Conservation (phyloP, 805 yeast species). For the Danielia reshetovae region DNA sequence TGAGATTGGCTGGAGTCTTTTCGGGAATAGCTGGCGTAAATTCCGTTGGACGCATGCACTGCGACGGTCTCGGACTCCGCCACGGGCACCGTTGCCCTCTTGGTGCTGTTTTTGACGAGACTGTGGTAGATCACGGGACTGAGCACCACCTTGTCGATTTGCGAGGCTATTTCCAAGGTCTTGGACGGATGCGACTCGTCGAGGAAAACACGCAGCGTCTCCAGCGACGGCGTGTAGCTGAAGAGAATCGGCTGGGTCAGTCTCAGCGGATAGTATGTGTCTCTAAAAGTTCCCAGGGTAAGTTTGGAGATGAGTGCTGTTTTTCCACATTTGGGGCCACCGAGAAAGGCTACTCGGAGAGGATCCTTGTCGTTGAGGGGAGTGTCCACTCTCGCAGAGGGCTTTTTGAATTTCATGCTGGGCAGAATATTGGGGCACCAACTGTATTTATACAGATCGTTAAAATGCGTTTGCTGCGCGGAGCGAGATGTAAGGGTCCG, state of each 20-base stretch:
- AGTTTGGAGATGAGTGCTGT: conserved; percentile 52
- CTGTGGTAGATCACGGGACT: conserved; percentile 30
- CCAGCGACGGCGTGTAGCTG: conserved; percentile 44
- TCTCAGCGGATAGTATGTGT: conserved; percentile 73
- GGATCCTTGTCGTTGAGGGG: conserved; percentile 34
- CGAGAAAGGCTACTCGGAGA: conserved; percentile 55
- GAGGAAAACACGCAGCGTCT: conserved; percentile 15
- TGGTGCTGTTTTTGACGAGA: conserved; percentile 3
- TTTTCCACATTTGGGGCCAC: conserved; percentile 59
- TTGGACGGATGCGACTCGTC: conserved; percentile 18
- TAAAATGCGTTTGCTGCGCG: too few species aligned
- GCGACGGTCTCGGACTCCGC: background rate
- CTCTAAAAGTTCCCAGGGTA: conserved; percentile 48
- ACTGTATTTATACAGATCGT: too few species aligned
- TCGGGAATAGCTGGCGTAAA: conserved; percentile 17
- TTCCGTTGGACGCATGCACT: conserved; percentile 16
- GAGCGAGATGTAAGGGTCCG: too few species aligned
- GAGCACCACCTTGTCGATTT: conserved; percentile 15
- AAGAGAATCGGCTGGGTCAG: conserved; percentile 56
- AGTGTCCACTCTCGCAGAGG: background rate
- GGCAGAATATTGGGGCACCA: background rate
- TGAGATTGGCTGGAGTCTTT: too few species aligned
- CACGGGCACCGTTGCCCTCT: background rate
- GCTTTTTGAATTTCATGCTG: conserved; percentile 1
- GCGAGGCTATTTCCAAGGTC: conserved; percentile 12